A percentile compares a stretch with the other conserved stretches of the same genome.
These are phyloP conservation scores for Coccinonectria pachysandricola DNA, from an alignment of 2,329 filamentous ascomycete genomes.

Conservation along the genomic window DNA sequence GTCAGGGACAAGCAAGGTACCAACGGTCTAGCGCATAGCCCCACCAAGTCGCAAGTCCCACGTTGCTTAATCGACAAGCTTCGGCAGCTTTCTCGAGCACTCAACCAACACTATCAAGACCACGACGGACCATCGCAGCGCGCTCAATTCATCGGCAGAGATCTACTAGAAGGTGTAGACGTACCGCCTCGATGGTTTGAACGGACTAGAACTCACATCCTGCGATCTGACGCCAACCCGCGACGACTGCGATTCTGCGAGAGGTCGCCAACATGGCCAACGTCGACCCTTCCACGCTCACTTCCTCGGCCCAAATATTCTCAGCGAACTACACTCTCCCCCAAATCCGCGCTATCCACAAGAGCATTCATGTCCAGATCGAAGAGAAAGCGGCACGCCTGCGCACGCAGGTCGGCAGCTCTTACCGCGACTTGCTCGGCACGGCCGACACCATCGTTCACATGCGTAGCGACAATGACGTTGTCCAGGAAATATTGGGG, in stretches of 20 bases:
- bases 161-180: no score
- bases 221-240: no score
- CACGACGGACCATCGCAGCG: no score
- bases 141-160: no score
- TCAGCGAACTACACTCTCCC: slow-evolving; percentile 46
- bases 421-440: slow-evolving; percentile 80
- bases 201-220: no score
- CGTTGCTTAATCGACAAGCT: slow-evolving; percentile 15
- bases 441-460: slow-evolving; percentile 90
- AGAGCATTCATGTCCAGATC: slow-evolving; percentile 45
- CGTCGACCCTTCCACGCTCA: slow-evolving; percentile 37
- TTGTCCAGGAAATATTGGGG: slow-evolving; percentile 60
- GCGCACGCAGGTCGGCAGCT: slow-evolving; percentile 53
- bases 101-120: slow-evolving; percentile 3
- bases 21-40: slow-evolving; percentile 10
- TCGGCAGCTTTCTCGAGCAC: slow-evolving; percentile 5
- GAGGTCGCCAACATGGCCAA: slow-evolving; percentile 25
- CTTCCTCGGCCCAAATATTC: slow-evolving; percentile 45
- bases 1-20: no score
- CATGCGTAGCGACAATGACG: slow-evolving; percentile 71
- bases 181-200: no score
- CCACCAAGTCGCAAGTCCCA: slow-evolving; percentile 13
- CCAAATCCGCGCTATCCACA: slow-evolving; percentile 54
- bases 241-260: slow-evolving; percentile 3
- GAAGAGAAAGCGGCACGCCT: slow-evolving; percentile 53